Evolutionary conservation across 108 stramenopile species (phyloP).

Genomic region (Craspedostauros australis): DNA sequence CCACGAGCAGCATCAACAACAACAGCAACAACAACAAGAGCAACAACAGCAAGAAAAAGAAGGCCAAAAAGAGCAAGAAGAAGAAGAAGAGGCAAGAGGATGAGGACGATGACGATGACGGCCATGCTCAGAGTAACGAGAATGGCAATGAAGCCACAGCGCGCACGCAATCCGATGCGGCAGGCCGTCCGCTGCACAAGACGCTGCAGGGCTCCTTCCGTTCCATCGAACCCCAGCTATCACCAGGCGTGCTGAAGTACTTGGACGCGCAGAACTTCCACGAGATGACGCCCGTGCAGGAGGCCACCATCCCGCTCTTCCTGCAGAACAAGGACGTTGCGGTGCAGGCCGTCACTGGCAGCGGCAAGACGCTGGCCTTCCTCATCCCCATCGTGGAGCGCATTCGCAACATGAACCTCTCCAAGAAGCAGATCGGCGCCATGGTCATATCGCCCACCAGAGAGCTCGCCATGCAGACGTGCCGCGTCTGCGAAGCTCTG

Average conservation of each 20-base stretch:
- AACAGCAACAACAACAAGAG: too few relatives aligned
- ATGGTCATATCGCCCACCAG: constrained; percentile 91
- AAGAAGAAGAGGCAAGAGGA: too few relatives aligned
- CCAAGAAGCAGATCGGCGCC: constrained; percentile 60
- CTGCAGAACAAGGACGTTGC: constrained; percentile 94
- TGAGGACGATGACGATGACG: too few relatives aligned
- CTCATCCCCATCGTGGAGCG: constrained; percentile 91
- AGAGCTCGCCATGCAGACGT: constrained; percentile 93
- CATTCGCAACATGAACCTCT: constrained; percentile 46
- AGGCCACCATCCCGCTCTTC: constrained; percentile 92
- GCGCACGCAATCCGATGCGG: too few relatives aligned
- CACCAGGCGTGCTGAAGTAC: constrained; percentile 48
- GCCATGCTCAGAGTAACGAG: too few relatives aligned
- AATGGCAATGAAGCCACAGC: too few relatives aligned
- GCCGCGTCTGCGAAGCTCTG: constrained; percentile 56
- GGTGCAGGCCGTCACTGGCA: constrained; percentile 95
- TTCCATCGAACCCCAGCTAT: constrained; percentile 31
- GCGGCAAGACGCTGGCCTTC: constrained; percentile 98
- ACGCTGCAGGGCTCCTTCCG: constrained; percentile 29
- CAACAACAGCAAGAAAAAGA: too few relatives aligned
- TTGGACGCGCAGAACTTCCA: constrained; percentile 61
- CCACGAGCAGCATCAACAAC: too few relatives aligned
- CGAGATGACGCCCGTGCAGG: constrained; percentile 88
- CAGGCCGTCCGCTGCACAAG: too few relatives aligned
- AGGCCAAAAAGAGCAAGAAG: too few relatives aligned